phyloP scores from a whole-genome alignment of 1,284 basidiomycete species.

The Jaminaea rosea region DNA sequence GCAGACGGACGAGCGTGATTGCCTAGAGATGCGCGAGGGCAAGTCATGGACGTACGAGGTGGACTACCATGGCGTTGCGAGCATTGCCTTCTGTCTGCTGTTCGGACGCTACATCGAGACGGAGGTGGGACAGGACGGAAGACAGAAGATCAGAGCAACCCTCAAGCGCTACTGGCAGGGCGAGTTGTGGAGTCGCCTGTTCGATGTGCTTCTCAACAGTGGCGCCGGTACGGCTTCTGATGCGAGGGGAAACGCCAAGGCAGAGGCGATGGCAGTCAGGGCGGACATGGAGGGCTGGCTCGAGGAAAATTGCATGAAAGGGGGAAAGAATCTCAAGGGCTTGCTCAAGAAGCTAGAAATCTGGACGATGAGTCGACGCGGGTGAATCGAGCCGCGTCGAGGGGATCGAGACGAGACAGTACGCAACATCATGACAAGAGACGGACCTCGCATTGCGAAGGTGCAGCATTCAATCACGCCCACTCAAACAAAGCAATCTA shows the following conservation, averaged over 20 bases:
- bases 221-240: constrained; percentile 35
- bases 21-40: constrained; percentile 74
- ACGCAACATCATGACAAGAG: too few relatives aligned
- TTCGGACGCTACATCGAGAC: constrained; percentile 74
- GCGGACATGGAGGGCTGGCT: constrained; percentile 80
- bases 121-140: constrained; percentile 9
- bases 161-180: constrained; percentile 94
- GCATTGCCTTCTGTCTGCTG: constrained; percentile 86
- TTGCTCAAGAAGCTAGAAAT: constrained; percentile 41
- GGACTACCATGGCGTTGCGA: constrained; percentile 89
- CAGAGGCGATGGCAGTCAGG: constrained; percentile 56
- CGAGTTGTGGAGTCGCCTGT: constrained; percentile 73
- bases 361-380: constrained; percentile 30
- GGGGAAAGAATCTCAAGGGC: constrained; percentile 55
- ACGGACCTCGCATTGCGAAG: too few relatives aligned
- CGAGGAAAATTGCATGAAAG: constrained; percentile 58
- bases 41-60: constrained; percentile 84
- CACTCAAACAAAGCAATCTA: too few relatives aligned
- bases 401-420: constrained; percentile 1
- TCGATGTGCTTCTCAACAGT: constrained; percentile 73
- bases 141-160: constrained; percentile 52
- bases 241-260: constrained; percentile 53
- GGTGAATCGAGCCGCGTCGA: background rate
- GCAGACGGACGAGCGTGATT: constrained; percentile 67
- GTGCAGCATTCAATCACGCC: too few relatives aligned